Percentiles rank a stretch among this genome's conserved stretches.
Evolutionary conservation across 345 rosid genomes (phyloP).

Genomic region (Linum trigynum): DNA sequence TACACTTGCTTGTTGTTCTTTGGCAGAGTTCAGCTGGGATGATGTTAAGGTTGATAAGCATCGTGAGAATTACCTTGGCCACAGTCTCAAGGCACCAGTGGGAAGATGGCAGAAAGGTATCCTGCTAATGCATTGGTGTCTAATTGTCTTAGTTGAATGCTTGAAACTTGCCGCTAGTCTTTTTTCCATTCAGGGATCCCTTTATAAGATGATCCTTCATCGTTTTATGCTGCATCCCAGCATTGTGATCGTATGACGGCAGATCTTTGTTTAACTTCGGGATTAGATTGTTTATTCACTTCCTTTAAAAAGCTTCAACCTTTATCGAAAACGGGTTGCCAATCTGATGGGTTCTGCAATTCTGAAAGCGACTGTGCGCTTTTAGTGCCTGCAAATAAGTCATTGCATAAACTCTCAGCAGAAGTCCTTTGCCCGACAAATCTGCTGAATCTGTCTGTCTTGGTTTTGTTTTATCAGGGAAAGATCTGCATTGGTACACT

Average conservation of each 20-base stretch:
- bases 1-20: not conserved
- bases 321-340: no score
- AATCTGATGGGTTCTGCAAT: not conserved
- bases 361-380: not conserved
- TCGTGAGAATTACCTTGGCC: constrained; percentile 89
- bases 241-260: no score
- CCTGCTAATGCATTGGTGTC: not conserved
- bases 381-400: not conserved
- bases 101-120: constrained; percentile 98
- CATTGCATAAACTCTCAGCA: not conserved
- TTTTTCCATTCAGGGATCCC: not conserved
- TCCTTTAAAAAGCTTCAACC: not conserved
- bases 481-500: constrained; percentile 88
- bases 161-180: not conserved
- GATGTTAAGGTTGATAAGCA: constrained; percentile 89
- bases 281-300: not conserved
- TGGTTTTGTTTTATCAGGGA: constrained; percentile 37
- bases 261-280: no score
- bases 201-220: not conserved
- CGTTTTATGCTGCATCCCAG: no score
- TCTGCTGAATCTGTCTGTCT: not conserved
- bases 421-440: not conserved
- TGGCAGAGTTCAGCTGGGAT: constrained; percentile 86
- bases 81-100: constrained; percentile 89
- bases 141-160: not conserved